Base-by-base conservation (phyloP, 83 land plant genomes). In the Picea abies region DNA sequence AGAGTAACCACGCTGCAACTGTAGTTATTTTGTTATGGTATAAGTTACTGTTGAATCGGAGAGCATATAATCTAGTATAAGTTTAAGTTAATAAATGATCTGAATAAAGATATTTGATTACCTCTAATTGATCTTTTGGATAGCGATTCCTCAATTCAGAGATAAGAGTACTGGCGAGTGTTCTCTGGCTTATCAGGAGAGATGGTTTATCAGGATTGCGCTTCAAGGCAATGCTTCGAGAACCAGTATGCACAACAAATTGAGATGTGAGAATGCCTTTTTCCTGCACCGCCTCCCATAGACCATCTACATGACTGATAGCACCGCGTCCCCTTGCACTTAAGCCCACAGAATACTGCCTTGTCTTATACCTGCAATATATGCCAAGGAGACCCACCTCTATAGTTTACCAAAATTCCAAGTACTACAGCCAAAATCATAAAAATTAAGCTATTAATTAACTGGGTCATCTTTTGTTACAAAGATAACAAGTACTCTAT, bases 321-420 rank as follows among this genome's bases (percentile, higher is more conserved):
- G 87, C 88, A 84, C 81, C 83, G 2, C 87, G 86, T 19, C 88
- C 88, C 23, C 88, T 82, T 2, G 86, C 88, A 52, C 88, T 87
- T 77, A 87, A 75, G 22, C 88, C 88, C 10, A 87, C 87, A 78
- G 87, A 87, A 65, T 87, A 87, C 39, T 87, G 88, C 83, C 88
- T 26, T 29, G 62, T 75, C 61, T 87, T 80, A 80, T 84, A 87
- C 83, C 88, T 87, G 76, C 76, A 80, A 49, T 29, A 12, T 29
- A 20, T 58, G 12, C 67, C 81, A 44, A 17, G 19, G 11, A 23
- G 14, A 83, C 22, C 17, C 25, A 79, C 3, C 61, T 37, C 58
- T n/a, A 39, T 82, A 69, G 60, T 44, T 64, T 44, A 44, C 15
- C 44, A 32, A 23, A 65, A 58, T 3, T 44, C 23, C 12, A 12